Evolutionary conservation across 805 yeast genomes (phyloP), one percentile per base, ranked within the genome.

Genomic region (Metschnikowia borealis): DNA sequence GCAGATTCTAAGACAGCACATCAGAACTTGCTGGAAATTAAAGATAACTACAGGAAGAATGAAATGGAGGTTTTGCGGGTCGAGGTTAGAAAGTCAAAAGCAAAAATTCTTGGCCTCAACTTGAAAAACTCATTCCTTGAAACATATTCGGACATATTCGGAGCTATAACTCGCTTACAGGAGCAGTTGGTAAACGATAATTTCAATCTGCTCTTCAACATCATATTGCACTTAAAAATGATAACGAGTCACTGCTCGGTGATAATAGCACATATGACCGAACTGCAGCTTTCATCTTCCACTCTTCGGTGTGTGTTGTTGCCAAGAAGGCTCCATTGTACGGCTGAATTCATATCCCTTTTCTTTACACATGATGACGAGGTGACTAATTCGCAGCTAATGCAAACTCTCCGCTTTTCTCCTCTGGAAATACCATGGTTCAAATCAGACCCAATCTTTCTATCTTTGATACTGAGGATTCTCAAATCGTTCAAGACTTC

Each of bases 401-500:
- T 90, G 0, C 95, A 90, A 6, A 90, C 96, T 60, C 97, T 78
- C 60, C 96, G 74, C 65, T 89, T 89, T 61, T 90, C 97, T 56
- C 96, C 96, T 15, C 96, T 96, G 15, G 94, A 86, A 13, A 92
- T 88, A 0, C 99, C 99, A 58, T 97, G 79, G 58, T 85, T 84
- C 59, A 87, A 86, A 60, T 89, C 95, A 4, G 89, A 84, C 1
- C 99, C 98, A 61, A 94, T 87, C 7, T 89, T 74, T 52, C 89
- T 79, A 65, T 92, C 97, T 56, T 85, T 87, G 46, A 94, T 88
- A 49, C 80, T 84, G 33, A 85, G 69, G 35, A 94, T 94, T 56
- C 97, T 81, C 46, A 94, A 78, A 64, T 94, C 97, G 44, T 80
- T 80, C 60, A 94, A 74, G 1, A 96, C 91, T 60, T 92, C 96